These are phyloP conservation scores for Malus sylvestris DNA, from an alignment of 306 rosid genomes.

Conservation along the genomic window DNA sequence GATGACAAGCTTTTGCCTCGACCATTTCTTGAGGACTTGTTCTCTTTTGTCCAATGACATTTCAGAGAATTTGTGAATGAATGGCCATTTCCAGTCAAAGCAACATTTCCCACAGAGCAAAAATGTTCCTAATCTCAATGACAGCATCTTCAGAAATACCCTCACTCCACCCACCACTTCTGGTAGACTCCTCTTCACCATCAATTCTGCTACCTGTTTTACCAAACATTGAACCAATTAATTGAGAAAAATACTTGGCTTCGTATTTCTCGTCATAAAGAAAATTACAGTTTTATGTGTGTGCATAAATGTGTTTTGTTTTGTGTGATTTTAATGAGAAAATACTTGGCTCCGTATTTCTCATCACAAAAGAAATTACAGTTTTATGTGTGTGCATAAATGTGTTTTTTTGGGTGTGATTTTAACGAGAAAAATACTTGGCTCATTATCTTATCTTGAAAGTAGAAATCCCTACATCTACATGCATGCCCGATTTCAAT, in stretches of 20 bases:
- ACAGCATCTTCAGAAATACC: slow-evolving; percentile 39
- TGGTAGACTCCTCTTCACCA: slow-evolving; percentile 38
- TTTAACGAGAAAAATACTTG: too few species aligned
- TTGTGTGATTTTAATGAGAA: too few species aligned
- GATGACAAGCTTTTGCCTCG: slow-evolving; percentile 33
- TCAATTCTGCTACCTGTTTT: slow-evolving; percentile 57
- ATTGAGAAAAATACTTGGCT: too few species aligned
- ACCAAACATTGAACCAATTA: neutral
- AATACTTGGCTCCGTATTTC: too few species aligned
- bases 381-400: too few species aligned
- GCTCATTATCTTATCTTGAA: too few species aligned
- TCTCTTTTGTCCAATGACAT: slow-evolving; percentile 73
- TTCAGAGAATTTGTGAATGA: slow-evolving; percentile 62
- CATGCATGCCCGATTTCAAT: too few species aligned
- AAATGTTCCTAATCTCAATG: slow-evolving; percentile 64
- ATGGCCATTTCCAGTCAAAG: slow-evolving; percentile 69
- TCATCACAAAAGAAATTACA: too few species aligned
- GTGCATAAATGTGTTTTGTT: neutral
- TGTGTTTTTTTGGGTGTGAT: too few species aligned
- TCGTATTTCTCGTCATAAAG: too few species aligned
- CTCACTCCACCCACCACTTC: slow-evolving; percentile 36
- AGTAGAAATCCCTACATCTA: too few species aligned
- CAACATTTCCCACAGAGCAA: slow-evolving; percentile 57
- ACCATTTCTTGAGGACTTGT: slow-evolving; percentile 51
- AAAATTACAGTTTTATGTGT: too few species aligned